Base-by-base conservation (phyloP, 1,139 yeast genomes). In the Meyerozyma carpophila region DNA sequence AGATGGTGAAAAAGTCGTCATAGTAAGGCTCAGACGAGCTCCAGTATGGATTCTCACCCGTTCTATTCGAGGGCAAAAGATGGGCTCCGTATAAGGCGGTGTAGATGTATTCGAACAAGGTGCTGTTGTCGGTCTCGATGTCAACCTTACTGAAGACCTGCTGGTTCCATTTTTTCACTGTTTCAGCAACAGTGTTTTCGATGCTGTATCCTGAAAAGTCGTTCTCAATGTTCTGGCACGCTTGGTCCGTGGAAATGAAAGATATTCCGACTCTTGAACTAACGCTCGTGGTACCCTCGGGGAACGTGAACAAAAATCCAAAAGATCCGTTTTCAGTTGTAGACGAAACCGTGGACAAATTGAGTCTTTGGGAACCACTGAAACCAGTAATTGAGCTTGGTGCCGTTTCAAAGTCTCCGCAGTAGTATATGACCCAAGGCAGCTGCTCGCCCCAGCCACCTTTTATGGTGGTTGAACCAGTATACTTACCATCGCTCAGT, bases 1-100 rank as follows among this genome's bases (percentile, higher is more conserved):
- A 68, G 31, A 68, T 53, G n/a, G 69, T 66, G 48, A 63, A 66
- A 58, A 63, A 68, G 44, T 68, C 73, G 47, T 67, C 71, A 46
- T 67, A 68, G 45, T 65, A 66, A 6, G 64, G 61, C 13, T 59
- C 61, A 5, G 51, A 39, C 0, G 60, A 43, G 7, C 54, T 43
- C 53, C 59, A 56, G 28, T 55, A 47, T 8, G 69, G 66, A 41
- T 62, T 65, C 42, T 64, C 67, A 4, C 72, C 73, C 0, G 73
- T 65, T 44, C 63, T 54, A 45, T 67, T 64, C 9, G 70, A 56
- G 2, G 73, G 73, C 44, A 65, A 47, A 36, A 68, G 53, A 47
- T 63, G 66, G 8, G 62, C 46, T 1, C 72, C 70, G 45, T 68
- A 68, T 34, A 68, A 53, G 3, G 67, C 53, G 8, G 65, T 58